A percentile compares a stretch with the other conserved stretches of the same genome.
phyloP scores from a whole-genome alignment of 768 basidiomycete genomes.

The Termitomyces sp. region DNA sequence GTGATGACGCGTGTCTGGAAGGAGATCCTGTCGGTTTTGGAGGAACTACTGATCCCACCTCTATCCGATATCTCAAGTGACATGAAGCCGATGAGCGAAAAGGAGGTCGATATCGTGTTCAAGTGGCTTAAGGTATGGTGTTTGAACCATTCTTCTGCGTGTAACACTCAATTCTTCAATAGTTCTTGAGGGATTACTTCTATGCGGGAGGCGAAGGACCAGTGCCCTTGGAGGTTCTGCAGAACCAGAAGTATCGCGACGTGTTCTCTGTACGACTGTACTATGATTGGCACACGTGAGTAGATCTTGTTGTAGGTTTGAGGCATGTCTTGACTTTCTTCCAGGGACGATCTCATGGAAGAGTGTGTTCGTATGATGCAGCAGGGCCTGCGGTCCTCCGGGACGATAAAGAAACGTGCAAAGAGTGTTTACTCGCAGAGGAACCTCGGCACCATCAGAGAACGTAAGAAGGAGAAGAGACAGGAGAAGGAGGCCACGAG shows the following conservation, averaged over 20 bases:
- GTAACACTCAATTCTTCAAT: conserved; percentile 4
- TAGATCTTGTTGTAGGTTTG: background rate
- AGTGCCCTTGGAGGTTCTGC: conserved; percentile 77
- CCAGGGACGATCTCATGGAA: conserved; percentile 82
- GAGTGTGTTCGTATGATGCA: conserved; percentile 97
- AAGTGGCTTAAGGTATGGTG: conserved; percentile 86
- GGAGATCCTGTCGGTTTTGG: conserved; percentile 83
- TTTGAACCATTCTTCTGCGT: background rate
- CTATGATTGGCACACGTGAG: conserved; percentile 94
- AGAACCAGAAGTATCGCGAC: conserved; percentile 94
- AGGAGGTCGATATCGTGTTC: conserved; percentile 98
- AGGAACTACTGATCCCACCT: conserved; percentile 87
- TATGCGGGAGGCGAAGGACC: conserved; percentile 92
- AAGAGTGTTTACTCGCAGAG: conserved; percentile 93
- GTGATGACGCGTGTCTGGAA: conserved; percentile 97
- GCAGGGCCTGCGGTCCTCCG: conserved; percentile 68
- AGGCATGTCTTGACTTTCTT: conserved; percentile 9
- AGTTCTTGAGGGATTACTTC: conserved; percentile 96
- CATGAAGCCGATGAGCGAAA: conserved; percentile 89
- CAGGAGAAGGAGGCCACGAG: conserved; percentile 72
- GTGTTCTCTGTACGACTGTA: conserved; percentile 87
- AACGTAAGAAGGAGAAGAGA: conserved; percentile 90
- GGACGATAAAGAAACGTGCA: conserved; percentile 79
- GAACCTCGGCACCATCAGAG: conserved; percentile 94
- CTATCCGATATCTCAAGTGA: conserved; percentile 81